These are phyloP conservation scores for Aspergillus ellipticus DNA, from an alignment of 495 filamentous ascomycete genomes.

Conservation along the genomic window DNA sequence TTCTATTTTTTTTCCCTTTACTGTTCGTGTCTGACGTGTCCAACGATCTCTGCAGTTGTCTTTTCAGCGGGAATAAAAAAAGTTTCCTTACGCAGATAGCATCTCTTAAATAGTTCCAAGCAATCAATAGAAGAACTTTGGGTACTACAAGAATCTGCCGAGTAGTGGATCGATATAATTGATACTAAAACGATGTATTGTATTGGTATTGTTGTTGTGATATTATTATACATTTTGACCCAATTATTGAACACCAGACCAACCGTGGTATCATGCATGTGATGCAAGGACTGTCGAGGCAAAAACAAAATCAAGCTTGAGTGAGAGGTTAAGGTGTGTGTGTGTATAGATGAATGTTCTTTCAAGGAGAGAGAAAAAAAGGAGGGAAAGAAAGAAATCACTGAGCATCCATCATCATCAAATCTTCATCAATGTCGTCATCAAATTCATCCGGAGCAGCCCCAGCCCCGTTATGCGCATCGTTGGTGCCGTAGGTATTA, in stretches of 20 bases:
- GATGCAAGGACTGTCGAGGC: conserved; percentile 2
- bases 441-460: conserved; percentile 49
- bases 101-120: conserved; percentile 12
- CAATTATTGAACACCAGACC: conserved; percentile 12
- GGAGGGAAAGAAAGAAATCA: conserved; percentile 12
- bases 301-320: background rate
- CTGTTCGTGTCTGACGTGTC: conserved; percentile 20
- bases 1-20: conserved; percentile 15
- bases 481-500: conserved; percentile 26
- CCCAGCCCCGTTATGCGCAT: conserved; percentile 17
- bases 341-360: no score
- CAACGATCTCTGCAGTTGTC: conserved; percentile 43
- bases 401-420: conserved; percentile 61
- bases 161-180: no score
- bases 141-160: conserved; percentile 5
- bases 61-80: conserved; percentile 40
- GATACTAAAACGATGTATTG: background rate
- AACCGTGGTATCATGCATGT: conserved; percentile 19
- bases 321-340: background rate
- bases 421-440: conserved; percentile 57
- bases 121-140: conserved; percentile 5
- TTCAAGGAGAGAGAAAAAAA: conserved; percentile 5
- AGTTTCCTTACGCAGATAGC: conserved; percentile 34
- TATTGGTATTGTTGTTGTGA: background rate
- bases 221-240: conserved; percentile 2